These are phyloP conservation scores for Rhizophora mangle DNA, from an alignment of 345 rosid genomes.

Conservation along the genomic window DNA sequence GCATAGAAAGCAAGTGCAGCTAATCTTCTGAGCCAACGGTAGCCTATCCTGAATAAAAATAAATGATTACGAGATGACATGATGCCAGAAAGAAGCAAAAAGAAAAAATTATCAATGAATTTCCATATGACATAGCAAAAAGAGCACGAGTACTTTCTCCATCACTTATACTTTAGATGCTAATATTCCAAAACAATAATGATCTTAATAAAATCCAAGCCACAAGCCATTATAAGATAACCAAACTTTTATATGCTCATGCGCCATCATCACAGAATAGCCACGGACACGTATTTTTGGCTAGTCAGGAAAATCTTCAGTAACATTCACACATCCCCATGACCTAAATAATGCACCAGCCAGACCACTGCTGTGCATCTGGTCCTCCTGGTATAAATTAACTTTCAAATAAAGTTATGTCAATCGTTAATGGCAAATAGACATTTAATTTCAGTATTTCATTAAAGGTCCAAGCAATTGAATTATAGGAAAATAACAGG, in stretches of 20 bases:
- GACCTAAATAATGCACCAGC: neutral
- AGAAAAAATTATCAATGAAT: neutral
- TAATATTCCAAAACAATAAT: neutral
- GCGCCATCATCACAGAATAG: neutral
- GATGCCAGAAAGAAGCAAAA: neutral
- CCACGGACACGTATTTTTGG: neutral
- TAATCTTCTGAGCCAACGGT: conserved; percentile 32
- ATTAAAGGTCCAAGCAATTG: neutral
- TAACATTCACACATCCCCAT: conserved; percentile 9
- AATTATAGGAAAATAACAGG: neutral
- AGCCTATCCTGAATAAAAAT: conserved; percentile 34
- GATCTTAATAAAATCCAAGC: neutral
- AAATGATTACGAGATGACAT: conserved; percentile 23
- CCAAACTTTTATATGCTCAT: neutral
- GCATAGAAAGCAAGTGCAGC: conserved; percentile 32
- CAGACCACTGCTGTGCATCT: neutral
- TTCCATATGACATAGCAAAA: conserved; percentile 3
- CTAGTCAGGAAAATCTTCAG: neutral
- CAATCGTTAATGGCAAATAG: too few relatives aligned
- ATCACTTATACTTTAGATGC: neutral
- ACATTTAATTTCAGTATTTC: too few relatives aligned
- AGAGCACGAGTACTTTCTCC: neutral
- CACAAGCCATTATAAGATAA: neutral
- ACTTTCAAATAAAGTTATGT: neutral
- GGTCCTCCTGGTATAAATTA: neutral